Percentiles rank a stretch among this genome's conserved stretches.
Conservation (phyloP, 768 basidiomycete species). For the Grammothele lineata region DNA sequence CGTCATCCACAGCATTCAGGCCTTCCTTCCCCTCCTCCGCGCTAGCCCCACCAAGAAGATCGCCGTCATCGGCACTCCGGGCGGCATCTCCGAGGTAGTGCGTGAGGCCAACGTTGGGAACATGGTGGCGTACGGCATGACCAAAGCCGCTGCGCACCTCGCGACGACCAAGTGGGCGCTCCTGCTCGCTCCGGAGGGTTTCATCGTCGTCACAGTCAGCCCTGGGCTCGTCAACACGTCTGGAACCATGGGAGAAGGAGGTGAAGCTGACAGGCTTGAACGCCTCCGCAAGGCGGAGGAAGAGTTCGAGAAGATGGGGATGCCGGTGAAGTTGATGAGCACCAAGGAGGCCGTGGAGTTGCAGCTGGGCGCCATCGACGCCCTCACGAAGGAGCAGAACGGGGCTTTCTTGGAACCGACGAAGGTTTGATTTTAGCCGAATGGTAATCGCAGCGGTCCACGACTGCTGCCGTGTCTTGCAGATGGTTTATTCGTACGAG, state of each 20-base stretch:
- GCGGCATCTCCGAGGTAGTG: conserved; percentile 25
- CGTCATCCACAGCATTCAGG: conserved; percentile 29
- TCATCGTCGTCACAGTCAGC: conserved; percentile 2
- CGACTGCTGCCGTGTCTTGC: too few relatives aligned
- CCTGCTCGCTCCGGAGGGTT: conserved; percentile 1
- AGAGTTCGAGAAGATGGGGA: background rate
- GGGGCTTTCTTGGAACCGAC: too few relatives aligned
- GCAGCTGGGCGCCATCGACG: conserved; percentile 3
- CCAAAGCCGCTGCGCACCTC: conserved; percentile 3
- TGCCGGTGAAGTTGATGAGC: conserved; percentile 5
- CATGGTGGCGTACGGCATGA: background rate
- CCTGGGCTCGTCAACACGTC: conserved; percentile 4
- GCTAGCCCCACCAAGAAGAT: conserved; percentile 30
- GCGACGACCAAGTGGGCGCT: conserved; percentile 5
- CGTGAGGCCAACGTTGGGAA: conserved; percentile 6
- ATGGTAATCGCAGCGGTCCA: too few relatives aligned
- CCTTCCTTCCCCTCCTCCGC: conserved; percentile 35
- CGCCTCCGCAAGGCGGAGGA: too few relatives aligned
- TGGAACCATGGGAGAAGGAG: background rate
- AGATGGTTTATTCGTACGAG: too few relatives aligned
- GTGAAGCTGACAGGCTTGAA: too few relatives aligned
- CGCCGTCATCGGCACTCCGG: conserved; percentile 27
- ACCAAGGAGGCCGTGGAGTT: conserved; percentile 8
- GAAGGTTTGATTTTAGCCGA: too few relatives aligned
- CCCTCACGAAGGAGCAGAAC: background rate